Base-by-base conservation (phyloP, 1,284 basidiomycete genomes). In the Rhodofomes roseus region DNA sequence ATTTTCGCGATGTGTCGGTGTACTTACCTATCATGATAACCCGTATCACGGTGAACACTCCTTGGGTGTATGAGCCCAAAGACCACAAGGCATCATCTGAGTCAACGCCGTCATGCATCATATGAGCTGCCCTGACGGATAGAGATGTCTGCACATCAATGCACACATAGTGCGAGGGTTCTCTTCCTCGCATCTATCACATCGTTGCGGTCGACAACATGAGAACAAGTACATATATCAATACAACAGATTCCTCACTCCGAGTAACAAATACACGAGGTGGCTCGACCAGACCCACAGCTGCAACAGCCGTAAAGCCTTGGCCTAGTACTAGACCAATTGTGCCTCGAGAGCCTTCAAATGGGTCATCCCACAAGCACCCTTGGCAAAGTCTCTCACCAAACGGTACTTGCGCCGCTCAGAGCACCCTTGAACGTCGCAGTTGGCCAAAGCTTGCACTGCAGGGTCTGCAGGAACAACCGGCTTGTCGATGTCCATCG, bases 331-430 rank as follows among this genome's bases (percentile, higher is more conserved):
- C 43, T 36, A 67, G 7, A 43, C 65, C 1, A 60, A 25, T 54
- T 69, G 66, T 6, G 65, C 60, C 57, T 86, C 82, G 46, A 88
- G 69, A 20, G 77, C 57, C 62, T 83, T 84, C 65, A 88, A 72
- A 71, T 88, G 86, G 1, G 66, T 70, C 68, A 86, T 74, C 9
- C 79, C 79, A 67, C 85, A 86, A 2, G 83, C 84, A 0, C 84
- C 84, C 55, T 69, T 74, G 56, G 77, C 70, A 68, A 78, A 82
- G 60, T 80, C 76, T 54, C 68, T 76, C 36, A 81, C 79, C 3
- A 83, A 73, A 39, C 83, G 75, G 65, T 86, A 86, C 70, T 83
- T 86, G 60, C 82, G 70, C 50, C 59, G 63, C 44, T 66, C 68
- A 0, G 63, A 66, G 59, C 84, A 86, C 1, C 83, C 84, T 6